Percentiles rank a stretch among this genome's conserved stretches.
phyloP scores from a whole-genome alignment of 345 rosid species.

The Eucalyptus pauciflora region DNA sequence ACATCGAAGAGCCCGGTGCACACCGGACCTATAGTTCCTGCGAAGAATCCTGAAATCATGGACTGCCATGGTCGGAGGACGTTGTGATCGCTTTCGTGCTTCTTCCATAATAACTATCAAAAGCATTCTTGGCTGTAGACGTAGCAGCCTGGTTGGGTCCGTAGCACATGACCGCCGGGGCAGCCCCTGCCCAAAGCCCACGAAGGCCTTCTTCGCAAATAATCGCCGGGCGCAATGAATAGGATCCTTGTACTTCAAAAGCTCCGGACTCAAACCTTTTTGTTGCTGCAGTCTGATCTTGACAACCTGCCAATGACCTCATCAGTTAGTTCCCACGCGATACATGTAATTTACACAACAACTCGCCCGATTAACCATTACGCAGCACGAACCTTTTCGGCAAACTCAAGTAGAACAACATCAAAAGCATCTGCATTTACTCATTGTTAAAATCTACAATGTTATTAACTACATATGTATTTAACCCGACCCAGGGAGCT shows the following conservation, averaged over 20 bases:
- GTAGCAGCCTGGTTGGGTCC: conserved; percentile 89
- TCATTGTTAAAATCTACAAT: too few species aligned
- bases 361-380: background rate
- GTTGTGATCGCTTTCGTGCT: conserved; percentile 77
- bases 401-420: conserved; percentile 93
- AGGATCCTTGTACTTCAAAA: conserved; percentile 87
- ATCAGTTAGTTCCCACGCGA: background rate
- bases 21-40: conserved; percentile 79
- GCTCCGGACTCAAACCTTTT: conserved; percentile 65
- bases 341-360: background rate
- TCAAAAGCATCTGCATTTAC: conserved; percentile 69
- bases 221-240: conserved; percentile 67
- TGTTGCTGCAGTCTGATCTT: conserved; percentile 94
- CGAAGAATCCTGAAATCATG: conserved; percentile 87
- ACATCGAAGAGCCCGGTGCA: conserved; percentile 95
- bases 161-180: conserved; percentile 89
- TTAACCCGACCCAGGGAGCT: too few species aligned
- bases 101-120: conserved; percentile 76
- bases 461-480: too few species aligned
- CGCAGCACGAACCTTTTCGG: fast-evolving
- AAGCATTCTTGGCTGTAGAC: conserved; percentile 85
- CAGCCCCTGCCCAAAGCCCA: conserved; percentile 90
- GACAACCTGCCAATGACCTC: conserved; percentile 41
- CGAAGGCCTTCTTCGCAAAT: conserved; percentile 57
- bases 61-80: conserved; percentile 83